Base-by-base conservation (phyloP, 108 stramenopile species). In the Chaetoceros tenuissimus region DNA sequence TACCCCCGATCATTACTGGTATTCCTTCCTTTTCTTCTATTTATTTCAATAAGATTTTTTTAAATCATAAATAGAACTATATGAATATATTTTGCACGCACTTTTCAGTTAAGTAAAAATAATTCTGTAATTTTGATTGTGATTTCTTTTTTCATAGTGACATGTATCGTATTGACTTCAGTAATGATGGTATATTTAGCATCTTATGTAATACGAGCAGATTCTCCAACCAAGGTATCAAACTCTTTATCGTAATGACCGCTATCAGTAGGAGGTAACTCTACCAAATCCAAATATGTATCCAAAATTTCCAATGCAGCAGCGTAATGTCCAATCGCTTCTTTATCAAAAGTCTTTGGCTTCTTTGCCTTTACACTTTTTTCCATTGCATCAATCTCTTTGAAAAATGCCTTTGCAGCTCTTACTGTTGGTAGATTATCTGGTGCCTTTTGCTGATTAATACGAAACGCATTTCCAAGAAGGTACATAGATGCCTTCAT, bases 361-460 rank as follows among this genome's bases (percentile, higher is more conserved):
- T 77, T 82, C 53, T 67, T 74, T 49, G 72, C 55, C 30, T 52
- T 70, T 0, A 80, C 81, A 13, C 28, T 24, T 56, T 82, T 78
- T 67, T 90, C 84, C 62, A 90, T 74, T 3, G 53, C 60, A 62
- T 90, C 81, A 68, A 92, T 83, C 59, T 82, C 69, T 46, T 81
- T 84, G 74, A 92, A 92, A 66, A 92, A 92, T 44, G 70, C 69
- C 61, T 85, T 86, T 3, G 91, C 85, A 3, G 91, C 91, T 48
- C 80, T 70, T n/a, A 92, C 91, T 0, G 85, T 82, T 8, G 91
- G 91, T 44, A 92, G 49, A 53, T 84, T 85, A 40, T 92, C 91
- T 2, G 91, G 91, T 20, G 91, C 82, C 58, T 92, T 92, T 49
- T 68, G 71, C 44, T 92, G 91, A 67, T 92, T 88, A 66, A 86